Evolutionary conservation across 495 filamentous ascomycete genomes (phyloP).

Genomic region (Tuber aestivum): DNA sequence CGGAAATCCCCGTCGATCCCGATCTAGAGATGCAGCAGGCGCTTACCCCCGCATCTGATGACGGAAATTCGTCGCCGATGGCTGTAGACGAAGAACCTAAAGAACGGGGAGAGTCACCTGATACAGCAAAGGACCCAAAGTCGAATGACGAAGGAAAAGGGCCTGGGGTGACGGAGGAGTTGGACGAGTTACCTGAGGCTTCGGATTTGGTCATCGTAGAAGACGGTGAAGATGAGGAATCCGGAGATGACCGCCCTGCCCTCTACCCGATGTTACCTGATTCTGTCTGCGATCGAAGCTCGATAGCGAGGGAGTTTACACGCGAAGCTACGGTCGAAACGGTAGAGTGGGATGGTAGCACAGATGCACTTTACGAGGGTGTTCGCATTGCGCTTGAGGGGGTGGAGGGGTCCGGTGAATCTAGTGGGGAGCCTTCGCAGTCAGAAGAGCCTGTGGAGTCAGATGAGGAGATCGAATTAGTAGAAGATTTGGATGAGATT

Average conservation of each 20-base stretch:
- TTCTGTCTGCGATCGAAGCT: constrained; percentile 18
- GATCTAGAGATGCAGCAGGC: background rate
- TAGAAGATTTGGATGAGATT: constrained; percentile 7
- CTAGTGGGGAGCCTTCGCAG: background rate
- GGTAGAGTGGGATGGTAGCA: constrained; percentile 19
- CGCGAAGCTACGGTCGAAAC: constrained; percentile 19
- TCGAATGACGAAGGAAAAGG: background rate
- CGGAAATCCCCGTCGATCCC: background rate
- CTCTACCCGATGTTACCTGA: constrained; percentile 15
- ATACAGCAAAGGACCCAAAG: background rate
- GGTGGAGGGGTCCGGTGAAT: constrained; percentile 6
- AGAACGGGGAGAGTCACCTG: background rate
- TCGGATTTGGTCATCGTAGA: constrained; percentile 16
- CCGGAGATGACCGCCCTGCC: constrained; percentile 4
- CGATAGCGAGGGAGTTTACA: constrained; percentile 14
- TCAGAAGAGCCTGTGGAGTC: background rate
- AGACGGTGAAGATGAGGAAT: constrained; percentile 10
- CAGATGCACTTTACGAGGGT: constrained; percentile 8
- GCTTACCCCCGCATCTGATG: background rate
- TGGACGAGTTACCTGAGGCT: background rate
- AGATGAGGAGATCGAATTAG: background rate
- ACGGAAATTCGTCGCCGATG: background rate
- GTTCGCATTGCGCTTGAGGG: constrained; percentile 8
- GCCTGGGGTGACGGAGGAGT: constrained; percentile 2
- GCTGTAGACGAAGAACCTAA: background rate